phyloP scores from a whole-genome alignment of 495 filamentous ascomycete species.

The Xylaria palmicola region DNA sequence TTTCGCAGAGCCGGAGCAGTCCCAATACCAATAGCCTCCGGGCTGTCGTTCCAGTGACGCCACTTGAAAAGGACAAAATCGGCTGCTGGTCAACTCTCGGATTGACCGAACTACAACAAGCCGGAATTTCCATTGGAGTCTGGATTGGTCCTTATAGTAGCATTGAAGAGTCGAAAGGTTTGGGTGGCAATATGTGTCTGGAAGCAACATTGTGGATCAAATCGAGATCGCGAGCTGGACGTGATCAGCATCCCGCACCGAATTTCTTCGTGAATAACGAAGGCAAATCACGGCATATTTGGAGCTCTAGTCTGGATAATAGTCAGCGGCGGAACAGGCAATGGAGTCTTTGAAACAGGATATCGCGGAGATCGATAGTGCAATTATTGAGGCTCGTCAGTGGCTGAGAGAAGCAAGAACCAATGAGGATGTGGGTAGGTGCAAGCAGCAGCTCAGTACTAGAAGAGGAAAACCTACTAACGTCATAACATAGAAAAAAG shows the following conservation, averaged over 20 bases:
- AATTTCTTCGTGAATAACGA: not conserved
- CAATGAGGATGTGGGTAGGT: constrained; percentile 2
- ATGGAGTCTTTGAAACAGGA: constrained; percentile 13
- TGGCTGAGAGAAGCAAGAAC: constrained; percentile 11
- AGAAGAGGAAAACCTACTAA: not conserved
- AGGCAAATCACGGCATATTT: not conserved
- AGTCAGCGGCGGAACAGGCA: not conserved
- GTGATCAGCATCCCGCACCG: not conserved
- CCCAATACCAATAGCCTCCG: not conserved
- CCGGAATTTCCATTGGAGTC: not conserved
- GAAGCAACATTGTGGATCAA: not conserved
- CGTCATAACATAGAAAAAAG: constrained; percentile 1
- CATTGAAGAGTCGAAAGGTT: not conserved
- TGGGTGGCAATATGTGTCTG: constrained; percentile 11
- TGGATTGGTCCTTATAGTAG: not conserved
- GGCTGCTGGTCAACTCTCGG: too few relatives aligned
- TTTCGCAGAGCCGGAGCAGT: not conserved
- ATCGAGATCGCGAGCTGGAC: constrained; percentile 6
- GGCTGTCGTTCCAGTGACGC: too few relatives aligned
- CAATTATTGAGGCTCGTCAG: constrained; percentile 15
- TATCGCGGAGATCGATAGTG: constrained; percentile 13
- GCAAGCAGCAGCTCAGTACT: not conserved
- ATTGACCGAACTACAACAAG: too few relatives aligned
- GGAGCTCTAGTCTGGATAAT: not conserved
- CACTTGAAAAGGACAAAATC: too few relatives aligned